These are phyloP conservation scores for Sistotremastrum suecicum DNA, from an alignment of 768 basidiomycete genomes.

Conservation along the genomic window DNA sequence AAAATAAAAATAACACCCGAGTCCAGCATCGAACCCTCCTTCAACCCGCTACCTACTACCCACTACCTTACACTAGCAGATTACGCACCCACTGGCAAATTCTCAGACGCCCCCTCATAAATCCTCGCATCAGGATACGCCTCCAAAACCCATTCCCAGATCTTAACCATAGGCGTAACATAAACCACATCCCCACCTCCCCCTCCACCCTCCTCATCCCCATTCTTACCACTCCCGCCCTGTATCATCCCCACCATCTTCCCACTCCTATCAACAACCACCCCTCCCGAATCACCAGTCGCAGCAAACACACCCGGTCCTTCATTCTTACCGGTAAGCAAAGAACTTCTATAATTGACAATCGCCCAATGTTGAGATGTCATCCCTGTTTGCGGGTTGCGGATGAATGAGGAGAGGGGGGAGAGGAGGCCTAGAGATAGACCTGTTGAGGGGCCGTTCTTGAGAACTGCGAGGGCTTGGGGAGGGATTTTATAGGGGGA, in stretches of 20 bases:
- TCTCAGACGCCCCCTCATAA: too few relatives aligned
- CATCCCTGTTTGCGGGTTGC: neutral
- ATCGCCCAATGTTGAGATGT: too few relatives aligned
- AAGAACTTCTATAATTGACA: neutral
- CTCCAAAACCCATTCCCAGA: too few relatives aligned
- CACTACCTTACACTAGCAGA: too few relatives aligned
- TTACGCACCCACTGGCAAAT: too few relatives aligned
- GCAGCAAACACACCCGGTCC: constrained; percentile 9
- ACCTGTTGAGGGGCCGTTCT: constrained; percentile 7
- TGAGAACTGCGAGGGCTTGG: constrained; percentile 7
- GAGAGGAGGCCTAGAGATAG: constrained; percentile 6
- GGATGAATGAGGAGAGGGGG: constrained; percentile 7
- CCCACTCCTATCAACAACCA: constrained; percentile 10
- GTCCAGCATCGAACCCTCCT: too few relatives aligned
- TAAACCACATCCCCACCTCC: too few relatives aligned
- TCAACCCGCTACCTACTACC: too few relatives aligned
- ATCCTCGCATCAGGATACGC: too few relatives aligned
- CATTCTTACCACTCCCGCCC: constrained; percentile 7
- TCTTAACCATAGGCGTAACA: too few relatives aligned
- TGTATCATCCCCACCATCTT: constrained; percentile 9
- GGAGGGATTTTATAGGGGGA: constrained; percentile 2
- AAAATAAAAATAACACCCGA: too few relatives aligned
- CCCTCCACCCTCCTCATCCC: too few relatives aligned
- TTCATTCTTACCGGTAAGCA: constrained; percentile 5
- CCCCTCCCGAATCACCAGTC: constrained; percentile 12